Base-by-base conservation (phyloP, 495 filamentous ascomycete genomes). In the Aspergillus indologenus region DNA sequence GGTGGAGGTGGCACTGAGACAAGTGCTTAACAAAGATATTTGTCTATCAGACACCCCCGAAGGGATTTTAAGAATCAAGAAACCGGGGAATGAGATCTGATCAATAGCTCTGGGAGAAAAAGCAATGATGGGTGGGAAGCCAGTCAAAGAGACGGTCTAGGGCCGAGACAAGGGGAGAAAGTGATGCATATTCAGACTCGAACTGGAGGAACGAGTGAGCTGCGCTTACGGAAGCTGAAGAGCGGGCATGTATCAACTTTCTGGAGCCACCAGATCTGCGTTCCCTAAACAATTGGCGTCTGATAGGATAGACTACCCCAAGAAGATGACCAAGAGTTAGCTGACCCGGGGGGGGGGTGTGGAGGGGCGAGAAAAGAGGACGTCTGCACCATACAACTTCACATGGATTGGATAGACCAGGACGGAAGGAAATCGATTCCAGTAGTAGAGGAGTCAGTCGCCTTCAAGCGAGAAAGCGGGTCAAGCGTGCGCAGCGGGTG, bases 401-500 rank as follows among this genome's bases (percentile, higher is more conserved):
- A 15, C 34, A 40, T 40, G 34, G 34, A 40, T n/a, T 29, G 26
- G 9, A 29, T 29, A 40, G 34, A 40, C 2, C 34, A 40, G 34
- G 34, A 7, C 34, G 34, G 34, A 15, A 40, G 12, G 34, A 11
- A 40, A 40, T 40, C 34, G 6, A 14, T 40, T 2, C 12, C 34
- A 40, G 34, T 40, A 15, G 12, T 29, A 40, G 34, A 14, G 12
- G 34, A 40, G 34, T 40, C 34, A 40, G 12, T 40, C 34, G 34
- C 34, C 34, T 40, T 40, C 34, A 48, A 49, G 58, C 51, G 59
- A 61, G 59, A 45, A 53, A 60, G 49, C 48, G 42, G 53, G 60
- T 47, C 47, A 55, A 45, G 51, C 57, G 51, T 61, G 62, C 61
- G 66, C 62, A 56, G 52, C 57, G 62, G 68, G 69, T 65, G 63